Percentiles rank a stretch among this genome's conserved stretches.
Evolutionary conservation across 2,329 filamentous ascomycete species (phyloP).

Genomic region (Fonsecaea nubica): DNA sequence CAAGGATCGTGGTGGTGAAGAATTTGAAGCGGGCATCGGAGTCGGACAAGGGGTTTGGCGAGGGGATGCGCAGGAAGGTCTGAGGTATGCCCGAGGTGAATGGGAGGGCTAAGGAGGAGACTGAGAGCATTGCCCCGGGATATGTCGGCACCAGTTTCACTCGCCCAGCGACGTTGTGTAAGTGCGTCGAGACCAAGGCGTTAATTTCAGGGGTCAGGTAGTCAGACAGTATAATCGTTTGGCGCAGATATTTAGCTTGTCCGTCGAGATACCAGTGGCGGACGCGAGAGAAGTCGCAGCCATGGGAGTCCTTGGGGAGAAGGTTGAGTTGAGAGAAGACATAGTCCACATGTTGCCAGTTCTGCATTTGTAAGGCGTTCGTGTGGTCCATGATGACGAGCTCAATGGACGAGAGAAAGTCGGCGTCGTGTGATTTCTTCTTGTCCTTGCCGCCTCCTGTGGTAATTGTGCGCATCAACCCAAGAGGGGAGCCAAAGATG

Average conservation of each 20-base stretch:
- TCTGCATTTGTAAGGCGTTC: conserved; percentile 94
- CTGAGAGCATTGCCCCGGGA: conserved; percentile 73
- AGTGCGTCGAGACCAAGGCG: conserved; percentile 74
- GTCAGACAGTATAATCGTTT: conserved; percentile 80
- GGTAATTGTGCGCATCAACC: conserved; percentile 87
- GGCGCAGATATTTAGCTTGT: conserved; percentile 78
- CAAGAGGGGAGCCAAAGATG: conserved; percentile 87
- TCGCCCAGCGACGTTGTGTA: conserved; percentile 82
- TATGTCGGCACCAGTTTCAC: conserved; percentile 74
- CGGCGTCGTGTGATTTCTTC: conserved; percentile 73
- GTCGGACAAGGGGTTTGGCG: conserved; percentile 71
- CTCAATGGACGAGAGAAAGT: conserved; percentile 91
- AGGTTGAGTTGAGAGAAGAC: conserved; percentile 91
- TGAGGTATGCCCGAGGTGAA: conserved; percentile 70
- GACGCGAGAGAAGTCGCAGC: conserved; percentile 91
- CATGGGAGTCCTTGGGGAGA: conserved; percentile 86
- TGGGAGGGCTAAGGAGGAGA: conserved; percentile 54
- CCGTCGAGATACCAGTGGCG: conserved; percentile 92
- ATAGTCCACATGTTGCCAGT: conserved; percentile 94
- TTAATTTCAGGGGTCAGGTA: conserved; percentile 91
- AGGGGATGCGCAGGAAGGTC: conserved; percentile 87
- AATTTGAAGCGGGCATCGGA: conserved; percentile 90
- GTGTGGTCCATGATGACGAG: conserved; percentile 88
- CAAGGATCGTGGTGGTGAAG: conserved; percentile 82
- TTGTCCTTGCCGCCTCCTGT: conserved; percentile 57